A percentile compares a stretch with the other conserved stretches of the same genome.
These are phyloP conservation scores for Pistacia integerrima DNA, from an alignment of 345 rosid species.

Conservation along the genomic window DNA sequence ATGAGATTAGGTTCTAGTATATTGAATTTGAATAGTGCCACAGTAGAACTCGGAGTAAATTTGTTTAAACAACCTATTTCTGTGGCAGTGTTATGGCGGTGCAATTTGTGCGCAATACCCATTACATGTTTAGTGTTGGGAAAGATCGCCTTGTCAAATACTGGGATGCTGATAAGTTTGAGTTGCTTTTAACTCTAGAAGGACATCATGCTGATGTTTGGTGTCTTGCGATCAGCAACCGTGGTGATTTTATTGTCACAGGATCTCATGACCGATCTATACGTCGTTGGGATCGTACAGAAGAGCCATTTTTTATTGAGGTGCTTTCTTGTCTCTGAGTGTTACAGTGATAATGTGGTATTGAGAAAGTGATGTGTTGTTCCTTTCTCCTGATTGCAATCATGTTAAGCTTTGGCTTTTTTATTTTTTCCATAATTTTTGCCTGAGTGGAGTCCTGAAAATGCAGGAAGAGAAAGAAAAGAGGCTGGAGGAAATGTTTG, in stretches of 20 bases:
- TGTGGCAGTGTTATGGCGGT: conserved; percentile 88
- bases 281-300: conserved; percentile 98
- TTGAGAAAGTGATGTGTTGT: background rate
- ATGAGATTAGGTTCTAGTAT: conserved; percentile 4
- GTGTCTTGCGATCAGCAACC: conserved; percentile 85
- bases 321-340: conserved; percentile 31
- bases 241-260: conserved; percentile 92
- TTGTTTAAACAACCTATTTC: conserved; percentile 34
- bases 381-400: background rate
- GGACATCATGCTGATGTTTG: conserved; percentile 96
- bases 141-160: conserved; percentile 91
- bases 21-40: conserved; percentile 1
- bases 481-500: conserved; percentile 90
- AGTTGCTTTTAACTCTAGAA: conserved; percentile 85
- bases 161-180: conserved; percentile 99
- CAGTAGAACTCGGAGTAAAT: background rate
- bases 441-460: conserved; percentile 18
- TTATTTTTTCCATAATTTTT: background rate
- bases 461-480: conserved; percentile 95
- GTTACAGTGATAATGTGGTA: background rate
- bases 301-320: conserved; percentile 96
- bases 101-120: conserved; percentile 83
- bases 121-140: conserved; percentile 90
- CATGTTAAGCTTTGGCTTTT: background rate
- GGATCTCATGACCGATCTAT: conserved; percentile 98